Evolutionary conservation across 2,329 filamentous ascomycete species (phyloP).

Genomic region (Aspergillus amoenus): DNA sequence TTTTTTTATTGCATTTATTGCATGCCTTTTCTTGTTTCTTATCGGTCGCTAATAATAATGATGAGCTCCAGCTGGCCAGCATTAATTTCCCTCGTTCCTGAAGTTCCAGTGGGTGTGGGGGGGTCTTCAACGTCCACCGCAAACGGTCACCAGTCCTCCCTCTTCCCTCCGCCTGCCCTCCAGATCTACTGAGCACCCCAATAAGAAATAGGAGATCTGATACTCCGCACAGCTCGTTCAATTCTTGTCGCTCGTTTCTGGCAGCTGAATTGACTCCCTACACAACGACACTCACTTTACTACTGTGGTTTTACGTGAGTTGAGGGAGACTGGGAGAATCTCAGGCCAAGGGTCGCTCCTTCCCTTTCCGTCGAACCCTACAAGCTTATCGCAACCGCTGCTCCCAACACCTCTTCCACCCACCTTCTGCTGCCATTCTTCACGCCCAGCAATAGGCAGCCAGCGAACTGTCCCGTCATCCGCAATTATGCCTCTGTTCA

Average conservation of each 20-base stretch:
- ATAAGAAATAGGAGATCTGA: not conserved
- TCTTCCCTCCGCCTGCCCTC: not conserved
- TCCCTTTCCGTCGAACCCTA: conserved; percentile 12
- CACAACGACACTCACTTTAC: not conserved
- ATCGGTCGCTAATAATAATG: conserved; percentile 8
- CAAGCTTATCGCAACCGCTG: not conserved
- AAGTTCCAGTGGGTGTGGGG: conserved; percentile 17
- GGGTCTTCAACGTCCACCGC: conserved; percentile 28
- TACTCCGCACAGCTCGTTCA: not conserved
- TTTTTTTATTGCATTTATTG: not conserved
- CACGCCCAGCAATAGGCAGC: not conserved
- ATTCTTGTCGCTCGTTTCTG: conserved; percentile 5
- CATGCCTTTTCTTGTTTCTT: conserved; percentile 10
- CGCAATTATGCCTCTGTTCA: conserved; percentile 62
- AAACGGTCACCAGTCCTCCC: conserved; percentile 32
- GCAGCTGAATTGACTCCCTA: not conserved
- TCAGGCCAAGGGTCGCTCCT: conserved; percentile 7
- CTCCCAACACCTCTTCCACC: not conserved
- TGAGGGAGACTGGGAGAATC: conserved; percentile 1
- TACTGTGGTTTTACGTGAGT: not conserved
- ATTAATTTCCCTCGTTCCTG: conserved; percentile 4
- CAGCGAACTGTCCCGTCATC: not conserved
- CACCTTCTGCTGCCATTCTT: not conserved
- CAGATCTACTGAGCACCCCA: not conserved
- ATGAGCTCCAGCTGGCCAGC: conserved; percentile 1